Base-by-base conservation (phyloP, 768 basidiomycete genomes). In the Termitomyces sp. region DNA sequence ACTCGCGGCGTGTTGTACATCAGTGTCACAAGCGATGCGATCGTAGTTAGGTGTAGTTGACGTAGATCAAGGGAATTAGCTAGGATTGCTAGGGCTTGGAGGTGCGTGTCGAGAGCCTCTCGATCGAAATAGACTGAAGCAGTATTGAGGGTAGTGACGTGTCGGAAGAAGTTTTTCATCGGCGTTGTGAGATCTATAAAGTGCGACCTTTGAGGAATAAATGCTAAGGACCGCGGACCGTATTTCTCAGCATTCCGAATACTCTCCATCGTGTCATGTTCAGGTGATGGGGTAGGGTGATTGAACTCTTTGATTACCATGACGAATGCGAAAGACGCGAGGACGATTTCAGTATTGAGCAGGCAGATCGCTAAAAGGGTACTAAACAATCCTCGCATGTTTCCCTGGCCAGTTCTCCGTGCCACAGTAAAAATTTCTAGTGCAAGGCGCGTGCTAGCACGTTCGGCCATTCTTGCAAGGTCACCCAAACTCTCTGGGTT, bases 331-430 rank as follows among this genome's bases (percentile, higher is more conserved):
- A 92, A 71, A 1, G 87, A 86, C 0, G 83, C 90, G n/a, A 89
- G 76, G 40, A 93, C 79, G 49, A 93, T 84, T 67, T 93, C 91
- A 26, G 89, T 89, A 50, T 93, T 89, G 39, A 91, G 68, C 20
- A 93, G 74, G 56, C 86, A 88, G 9, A 86, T 79, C 4, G 80
- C 74, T 61, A 92, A 76, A 49, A 91, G 70, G 2, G 76, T 75
- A 52, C 79, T 78, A 65, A 85, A 89, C 77, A 89, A 83, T 32
- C 75, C 72, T n/a, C 80, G 71, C 2, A 83, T 82, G 44, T 86
- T 80, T 32, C 78, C 73, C 51, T 83, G 82, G 30, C 83, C 77
- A 44, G 80, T 78, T 42, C 76, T 69, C n/a, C 82, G 78, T 0
- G 87, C 87, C 4, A 74, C 69, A 43, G 72, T 64, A 26, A 90